Percentiles rank a stretch among this genome's conserved stretches.
phyloP scores from a whole-genome alignment of 2,329 filamentous ascomycete species.

The Neofusicoccum sp. region DNA sequence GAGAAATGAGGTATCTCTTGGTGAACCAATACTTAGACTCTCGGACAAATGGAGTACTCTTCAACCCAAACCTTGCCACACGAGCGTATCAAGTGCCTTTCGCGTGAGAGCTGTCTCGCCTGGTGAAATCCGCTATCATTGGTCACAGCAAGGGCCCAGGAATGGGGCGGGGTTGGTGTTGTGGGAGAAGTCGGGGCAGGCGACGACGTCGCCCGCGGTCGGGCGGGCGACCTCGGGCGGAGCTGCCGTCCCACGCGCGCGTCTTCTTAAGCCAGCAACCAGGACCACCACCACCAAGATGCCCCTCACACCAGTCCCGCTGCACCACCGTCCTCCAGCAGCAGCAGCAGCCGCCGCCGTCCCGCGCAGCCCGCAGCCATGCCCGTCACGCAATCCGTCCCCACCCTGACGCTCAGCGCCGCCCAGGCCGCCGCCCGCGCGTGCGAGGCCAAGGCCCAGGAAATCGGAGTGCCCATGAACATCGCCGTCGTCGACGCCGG shows the following conservation, averaged over 20 bases:
- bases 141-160: not conserved
- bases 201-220: constrained; percentile 18
- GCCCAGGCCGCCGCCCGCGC: constrained; percentile 37
- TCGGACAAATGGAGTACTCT: constrained; percentile 1
- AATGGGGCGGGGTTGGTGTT: constrained; percentile 1
- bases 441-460: constrained; percentile 35
- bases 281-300: not conserved
- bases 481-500: constrained; percentile 49
- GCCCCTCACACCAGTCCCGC: not conserved
- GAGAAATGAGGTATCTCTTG: constrained; percentile 1
- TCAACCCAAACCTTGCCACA: too few relatives aligned
- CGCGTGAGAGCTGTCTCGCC: not conserved
- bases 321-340: not conserved
- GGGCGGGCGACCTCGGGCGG: constrained; percentile 19
- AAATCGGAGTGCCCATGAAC: constrained; percentile 46
- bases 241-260: constrained; percentile 5
- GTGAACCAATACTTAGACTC: not conserved
- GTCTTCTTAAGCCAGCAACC: too few relatives aligned
- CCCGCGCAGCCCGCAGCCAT: too few relatives aligned
- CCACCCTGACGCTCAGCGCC: constrained; percentile 36
- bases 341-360: not conserved
- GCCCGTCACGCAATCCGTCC: constrained; percentile 28
- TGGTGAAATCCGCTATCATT: not conserved
- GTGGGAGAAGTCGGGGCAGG: constrained; percentile 20
- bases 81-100: not conserved